phyloP scores from a whole-genome alignment of 2,329 filamentous ascomycete species.

The Fusarium gaditjirri region DNA sequence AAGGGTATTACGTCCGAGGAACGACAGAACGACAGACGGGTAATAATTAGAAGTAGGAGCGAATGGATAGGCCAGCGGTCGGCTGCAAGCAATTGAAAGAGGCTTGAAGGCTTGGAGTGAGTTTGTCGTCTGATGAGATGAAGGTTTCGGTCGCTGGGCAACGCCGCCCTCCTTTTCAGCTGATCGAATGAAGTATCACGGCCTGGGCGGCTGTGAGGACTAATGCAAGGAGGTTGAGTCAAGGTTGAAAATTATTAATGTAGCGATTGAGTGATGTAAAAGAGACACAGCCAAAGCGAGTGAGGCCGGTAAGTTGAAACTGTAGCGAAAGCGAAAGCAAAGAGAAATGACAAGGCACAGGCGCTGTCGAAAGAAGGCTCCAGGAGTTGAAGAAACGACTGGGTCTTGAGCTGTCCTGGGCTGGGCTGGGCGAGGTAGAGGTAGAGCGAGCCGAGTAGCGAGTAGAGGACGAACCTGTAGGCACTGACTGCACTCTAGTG shows the following conservation, averaged over 20 bases:
- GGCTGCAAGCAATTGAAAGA: conserved; percentile 14
- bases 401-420: conserved; percentile 36
- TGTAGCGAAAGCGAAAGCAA: conserved; percentile 31
- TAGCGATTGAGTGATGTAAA: conserved; percentile 50
- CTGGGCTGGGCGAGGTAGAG: conserved; percentile 35
- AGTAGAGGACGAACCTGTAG: not conserved
- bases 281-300: conserved; percentile 66
- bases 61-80: conserved; percentile 25
- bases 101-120: conserved; percentile 27
- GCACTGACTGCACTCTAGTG: conserved; percentile 12
- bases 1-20: conserved; percentile 3
- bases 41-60: conserved; percentile 29
- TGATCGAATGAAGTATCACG: conserved; percentile 34
- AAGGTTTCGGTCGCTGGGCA: conserved; percentile 45
- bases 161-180: conserved; percentile 46
- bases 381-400: conserved; percentile 43
- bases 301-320: conserved; percentile 57
- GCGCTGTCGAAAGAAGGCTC: conserved; percentile 38
- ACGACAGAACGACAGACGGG: conserved; percentile 20
- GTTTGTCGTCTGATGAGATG: conserved; percentile 31
- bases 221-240: conserved; percentile 19
- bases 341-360: conserved; percentile 32
- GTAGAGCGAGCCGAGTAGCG: conserved; percentile 25
- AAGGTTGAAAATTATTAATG: conserved; percentile 29
- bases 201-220: conserved; percentile 18